These are phyloP conservation scores for Candida hispaniensis DNA, from an alignment of 805 yeast genomes.

Conservation along the genomic window DNA sequence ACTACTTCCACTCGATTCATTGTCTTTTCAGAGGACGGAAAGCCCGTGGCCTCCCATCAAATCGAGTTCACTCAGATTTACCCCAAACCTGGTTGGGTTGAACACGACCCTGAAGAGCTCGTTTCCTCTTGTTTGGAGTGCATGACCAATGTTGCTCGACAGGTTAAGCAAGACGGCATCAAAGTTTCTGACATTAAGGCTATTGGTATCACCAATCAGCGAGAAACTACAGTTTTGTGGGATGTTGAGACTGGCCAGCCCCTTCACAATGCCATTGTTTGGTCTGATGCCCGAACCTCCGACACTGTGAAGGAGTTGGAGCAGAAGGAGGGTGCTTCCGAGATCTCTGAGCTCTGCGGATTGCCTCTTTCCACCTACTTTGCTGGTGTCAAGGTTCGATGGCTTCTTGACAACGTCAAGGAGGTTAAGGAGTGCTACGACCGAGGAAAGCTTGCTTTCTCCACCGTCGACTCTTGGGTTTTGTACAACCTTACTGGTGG, in stretches of 20 bases:
- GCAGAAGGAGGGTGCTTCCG: conserved; percentile 43
- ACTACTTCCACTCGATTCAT: conserved; percentile 89
- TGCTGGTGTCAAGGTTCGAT: conserved; percentile 77
- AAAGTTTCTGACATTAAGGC: conserved; percentile 43
- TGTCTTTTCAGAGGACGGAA: conserved; percentile 59
- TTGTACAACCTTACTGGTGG: conserved; percentile 67
- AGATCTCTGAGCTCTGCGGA: conserved; percentile 59
- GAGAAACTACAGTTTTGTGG: conserved; percentile 88
- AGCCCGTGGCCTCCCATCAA: conserved; percentile 79
- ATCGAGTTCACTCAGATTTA: conserved; percentile 57
- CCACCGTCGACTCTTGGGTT: conserved; percentile 92
- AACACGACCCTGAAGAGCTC: conserved; percentile 78
- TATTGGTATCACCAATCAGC: conserved; percentile 88
- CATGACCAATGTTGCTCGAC: conserved; percentile 33
- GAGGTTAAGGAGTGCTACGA: conserved; percentile 58
- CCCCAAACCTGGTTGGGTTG: conserved; percentile 60
- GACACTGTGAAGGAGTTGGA: conserved; percentile 55
- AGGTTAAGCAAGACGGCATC: conserved; percentile 27
- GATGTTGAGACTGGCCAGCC: conserved; percentile 73
- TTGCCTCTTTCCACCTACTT: conserved; percentile 85
- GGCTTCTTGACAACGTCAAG: conserved; percentile 77
- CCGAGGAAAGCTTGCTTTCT: conserved; percentile 73
- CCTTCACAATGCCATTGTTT: conserved; percentile 78
- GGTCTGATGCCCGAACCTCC: conserved; percentile 90
- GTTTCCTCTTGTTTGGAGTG: conserved; percentile 74